Evolutionary conservation across 2,329 filamentous ascomycete genomes (phyloP).

Genomic region (Aspergillus sp.): DNA sequence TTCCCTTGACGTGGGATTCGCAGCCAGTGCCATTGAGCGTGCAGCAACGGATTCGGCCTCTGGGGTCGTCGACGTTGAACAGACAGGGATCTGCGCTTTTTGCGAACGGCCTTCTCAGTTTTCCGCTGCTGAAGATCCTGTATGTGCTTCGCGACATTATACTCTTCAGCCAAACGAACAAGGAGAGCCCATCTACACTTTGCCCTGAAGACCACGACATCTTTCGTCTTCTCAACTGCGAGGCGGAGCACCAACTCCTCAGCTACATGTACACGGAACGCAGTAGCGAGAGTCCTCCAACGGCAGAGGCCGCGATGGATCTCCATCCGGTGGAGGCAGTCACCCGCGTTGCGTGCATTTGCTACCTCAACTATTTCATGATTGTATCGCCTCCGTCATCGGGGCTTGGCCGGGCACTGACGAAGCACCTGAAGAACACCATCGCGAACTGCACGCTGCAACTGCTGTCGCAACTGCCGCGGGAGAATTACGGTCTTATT

Average conservation of each 20-base stretch:
- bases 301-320: conserved; percentile 3
- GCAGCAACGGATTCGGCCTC: conserved; percentile 19
- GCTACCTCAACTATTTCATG: conserved; percentile 22
- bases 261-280: conserved; percentile 24
- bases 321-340: conserved; percentile 21
- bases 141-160: conserved; percentile 21
- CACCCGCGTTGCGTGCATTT: conserved; percentile 21
- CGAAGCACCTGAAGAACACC: conserved; percentile 18
- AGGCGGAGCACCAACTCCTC: conserved; percentile 30
- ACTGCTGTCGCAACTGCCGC: conserved; percentile 8
- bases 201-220: conserved; percentile 20
- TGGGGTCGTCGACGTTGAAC: conserved; percentile 14
- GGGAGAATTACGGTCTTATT: conserved; percentile 15
- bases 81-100: conserved; percentile 19
- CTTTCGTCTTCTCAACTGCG: conserved; percentile 24
- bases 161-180: conserved; percentile 22
- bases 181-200: conserved; percentile 12
- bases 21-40: conserved; percentile 20
- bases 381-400: conserved; percentile 25
- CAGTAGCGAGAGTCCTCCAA: background rate
- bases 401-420: conserved; percentile 26
- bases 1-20: conserved; percentile 25
- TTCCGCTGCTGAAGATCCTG: conserved; percentile 17
- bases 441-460: conserved; percentile 12
- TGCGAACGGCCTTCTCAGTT: conserved; percentile 20